Conservation (phyloP, 148 eudicot species). For the Persicaria maculosa region DNA sequence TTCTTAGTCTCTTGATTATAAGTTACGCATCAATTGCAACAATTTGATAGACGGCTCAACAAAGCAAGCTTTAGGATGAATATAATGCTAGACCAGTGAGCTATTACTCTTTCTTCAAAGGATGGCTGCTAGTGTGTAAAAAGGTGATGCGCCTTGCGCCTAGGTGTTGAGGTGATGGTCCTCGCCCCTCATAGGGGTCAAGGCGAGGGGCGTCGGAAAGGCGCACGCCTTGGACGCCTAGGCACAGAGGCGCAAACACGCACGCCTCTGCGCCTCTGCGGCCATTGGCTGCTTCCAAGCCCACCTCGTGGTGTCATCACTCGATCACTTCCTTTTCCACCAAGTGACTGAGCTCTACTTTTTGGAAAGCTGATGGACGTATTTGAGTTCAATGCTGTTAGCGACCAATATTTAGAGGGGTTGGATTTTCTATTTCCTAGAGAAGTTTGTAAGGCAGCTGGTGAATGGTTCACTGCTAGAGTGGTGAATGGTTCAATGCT, state of each 20-base stretch:
- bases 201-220: no score
- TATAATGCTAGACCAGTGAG: no score
- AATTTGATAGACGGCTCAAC: no score
- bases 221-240: no score
- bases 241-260: no score
- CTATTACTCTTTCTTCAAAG: background rate
- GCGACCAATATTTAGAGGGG: background rate
- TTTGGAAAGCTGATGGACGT: background rate
- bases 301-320: background rate
- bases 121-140: background rate
- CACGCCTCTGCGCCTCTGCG: no score
- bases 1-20: background rate
- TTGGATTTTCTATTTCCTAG: background rate
- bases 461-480: slow-evolving; percentile 68
- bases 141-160: no score
- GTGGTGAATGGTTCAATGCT: slow-evolving; percentile 11
- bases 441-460: slow-evolving; percentile 24
- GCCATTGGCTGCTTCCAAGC: background rate
- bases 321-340: background rate
- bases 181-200: no score
- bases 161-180: no score
- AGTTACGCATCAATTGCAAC: no score
- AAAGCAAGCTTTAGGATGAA: no score
- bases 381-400: background rate
- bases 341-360: background rate